Conservation (phyloP, 2,329 filamentous ascomycete species). For the Ascochyta pisi region DNA sequence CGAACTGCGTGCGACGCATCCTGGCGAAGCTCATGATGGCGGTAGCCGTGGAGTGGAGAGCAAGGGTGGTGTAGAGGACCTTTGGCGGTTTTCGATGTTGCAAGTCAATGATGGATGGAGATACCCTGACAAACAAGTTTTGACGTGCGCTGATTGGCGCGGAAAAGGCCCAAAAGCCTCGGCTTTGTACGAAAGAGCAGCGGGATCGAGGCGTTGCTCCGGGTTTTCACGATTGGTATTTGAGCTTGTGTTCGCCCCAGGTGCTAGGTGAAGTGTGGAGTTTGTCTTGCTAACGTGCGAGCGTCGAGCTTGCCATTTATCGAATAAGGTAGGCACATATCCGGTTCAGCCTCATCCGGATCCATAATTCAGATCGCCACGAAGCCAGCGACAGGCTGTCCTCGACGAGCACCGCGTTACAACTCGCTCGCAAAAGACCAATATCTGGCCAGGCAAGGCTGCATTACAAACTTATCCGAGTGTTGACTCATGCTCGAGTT, state of each 20-base stretch:
- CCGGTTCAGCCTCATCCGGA: conserved; percentile 1
- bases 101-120: conserved; percentile 34
- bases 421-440: background rate
- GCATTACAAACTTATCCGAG: conserved; percentile 6
- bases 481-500: conserved; percentile 8
- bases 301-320: background rate
- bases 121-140: conserved; percentile 29
- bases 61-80: conserved; percentile 26
- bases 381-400: background rate
- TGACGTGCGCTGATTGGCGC: conserved; percentile 34
- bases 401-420: background rate
- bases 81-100: conserved; percentile 32
- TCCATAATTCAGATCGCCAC: conserved; percentile 3
- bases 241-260: conserved; percentile 14
- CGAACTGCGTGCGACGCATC: conserved; percentile 49
- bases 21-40: conserved; percentile 50
- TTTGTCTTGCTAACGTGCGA: background rate
- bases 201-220: conserved; percentile 24
- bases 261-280: conserved; percentile 4
- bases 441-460: background rate
- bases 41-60: conserved; percentile 39
- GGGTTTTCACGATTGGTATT: conserved; percentile 31
- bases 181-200: conserved; percentile 30
- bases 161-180: conserved; percentile 28
- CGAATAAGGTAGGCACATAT: background rate